Evolutionary conservation across 495 filamentous ascomycete species (phyloP), one percentile per base, ranked within the genome.

Genomic region (Penicillium manginii): DNA sequence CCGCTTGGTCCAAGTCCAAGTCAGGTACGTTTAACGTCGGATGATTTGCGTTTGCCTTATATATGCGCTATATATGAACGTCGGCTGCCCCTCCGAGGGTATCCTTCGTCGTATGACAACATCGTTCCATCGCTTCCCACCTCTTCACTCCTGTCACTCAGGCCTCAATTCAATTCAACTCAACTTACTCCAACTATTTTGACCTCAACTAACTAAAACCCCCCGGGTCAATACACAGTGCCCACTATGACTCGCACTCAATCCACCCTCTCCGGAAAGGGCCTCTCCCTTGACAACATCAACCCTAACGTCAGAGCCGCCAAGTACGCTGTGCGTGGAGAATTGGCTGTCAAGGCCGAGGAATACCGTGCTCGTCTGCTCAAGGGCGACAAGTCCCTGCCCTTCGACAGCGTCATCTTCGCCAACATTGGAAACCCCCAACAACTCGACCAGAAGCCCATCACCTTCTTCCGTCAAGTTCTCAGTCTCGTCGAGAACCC

Each of bases 341-440:
- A 97, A 72, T 84, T 98, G 57, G 93, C 94, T 52, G 86, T 91
- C 59, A 89, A 88, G 72, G 91, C 93, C 0, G 94, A 98, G 78
- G 83, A 88, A 73, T 96, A 96, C 77, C 87, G 92, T 47, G 86
- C 88, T 54, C 77, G 81, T 47, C 81, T 98, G 54, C 66, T 66
- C 33, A 77, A 83, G 55, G 83, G 79, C 49, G 82, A 85, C 66
- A 81, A 84, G 62, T 71, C 76, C 55, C 82, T 98, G 43, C 94
- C 94, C 23, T 98, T 98, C 71, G 82, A 90, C 61, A 81, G 89
- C 58, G 87, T 98, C 66, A 93, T 98, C 74, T 91, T 89, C 53
- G 94, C 94, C 74, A 98, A 98, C 75, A 98, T 98, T 70, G 94
- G 96, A 63, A 98, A 98, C 78, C 94, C 96, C 7, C 94, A 98